A percentile compares a stretch with the other conserved stretches of the same genome.
phyloP scores from a whole-genome alignment of 2,329 filamentous ascomycete genomes.

The Chrysosphaeria jannelii region DNA sequence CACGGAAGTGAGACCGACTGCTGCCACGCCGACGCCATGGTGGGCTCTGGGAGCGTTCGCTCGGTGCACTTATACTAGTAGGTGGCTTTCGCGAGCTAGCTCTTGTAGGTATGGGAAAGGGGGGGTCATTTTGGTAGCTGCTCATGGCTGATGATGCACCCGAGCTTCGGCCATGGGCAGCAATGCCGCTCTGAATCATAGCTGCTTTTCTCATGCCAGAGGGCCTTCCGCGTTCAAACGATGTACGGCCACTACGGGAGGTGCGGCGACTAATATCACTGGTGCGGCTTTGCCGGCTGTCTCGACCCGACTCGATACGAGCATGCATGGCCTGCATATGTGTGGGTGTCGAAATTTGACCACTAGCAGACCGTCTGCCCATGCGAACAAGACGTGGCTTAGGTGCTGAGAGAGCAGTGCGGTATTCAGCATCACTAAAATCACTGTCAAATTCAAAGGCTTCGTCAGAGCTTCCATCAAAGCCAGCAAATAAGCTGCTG shows the following conservation, averaged over 20 bases:
- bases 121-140: slow-evolving; percentile 35
- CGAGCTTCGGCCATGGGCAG: slow-evolving; percentile 31
- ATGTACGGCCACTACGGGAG: slow-evolving; percentile 8
- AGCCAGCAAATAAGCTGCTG: slow-evolving; percentile 66
- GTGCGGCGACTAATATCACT: too few relatives aligned
- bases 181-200: slow-evolving; percentile 52
- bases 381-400: too few relatives aligned
- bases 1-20: slow-evolving; percentile 18
- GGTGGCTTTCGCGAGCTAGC: slow-evolving; percentile 58
- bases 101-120: slow-evolving; percentile 73
- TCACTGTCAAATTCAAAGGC: slow-evolving; percentile 31
- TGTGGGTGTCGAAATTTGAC: too few relatives aligned
- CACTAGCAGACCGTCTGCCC: too few relatives aligned
- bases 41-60: slow-evolving; percentile 51
- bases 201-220: slow-evolving; percentile 46
- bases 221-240: slow-evolving; percentile 14
- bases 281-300: too few relatives aligned
- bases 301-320: too few relatives aligned
- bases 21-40: slow-evolving; percentile 22
- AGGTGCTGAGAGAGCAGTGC: slow-evolving; percentile 33
- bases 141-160: slow-evolving; percentile 32
- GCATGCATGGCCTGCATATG: too few relatives aligned
- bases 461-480: slow-evolving; percentile 45
- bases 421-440: slow-evolving; percentile 34
- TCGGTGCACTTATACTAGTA: slow-evolving; percentile 29